phyloP scores from a whole-genome alignment of 768 basidiomycete genomes.

The Boletellus ananas region DNA sequence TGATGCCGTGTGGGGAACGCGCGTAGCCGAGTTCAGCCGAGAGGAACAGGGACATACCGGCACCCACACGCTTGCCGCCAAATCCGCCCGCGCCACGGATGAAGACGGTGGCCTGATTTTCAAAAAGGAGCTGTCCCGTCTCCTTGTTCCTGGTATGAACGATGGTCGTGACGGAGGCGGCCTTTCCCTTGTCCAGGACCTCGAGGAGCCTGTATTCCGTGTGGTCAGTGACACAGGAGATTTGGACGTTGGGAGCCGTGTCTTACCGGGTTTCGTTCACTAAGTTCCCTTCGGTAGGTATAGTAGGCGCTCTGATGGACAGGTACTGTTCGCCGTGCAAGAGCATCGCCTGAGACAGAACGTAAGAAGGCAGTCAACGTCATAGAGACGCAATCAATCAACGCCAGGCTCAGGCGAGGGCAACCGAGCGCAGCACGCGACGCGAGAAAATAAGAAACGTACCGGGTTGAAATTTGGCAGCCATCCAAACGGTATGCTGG shows the following conservation, averaged over 20 bases:
- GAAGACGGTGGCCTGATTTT: constrained; percentile 90
- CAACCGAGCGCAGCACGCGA: too few species aligned
- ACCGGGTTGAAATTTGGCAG: constrained; percentile 95
- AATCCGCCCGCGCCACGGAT: constrained; percentile 96
- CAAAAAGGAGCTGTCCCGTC: constrained; percentile 79
- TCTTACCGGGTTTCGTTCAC: constrained; percentile 65
- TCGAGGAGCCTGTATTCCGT: constrained; percentile 57
- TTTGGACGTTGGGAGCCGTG: background rate
- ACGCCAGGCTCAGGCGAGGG: background rate
- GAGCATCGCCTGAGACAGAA: constrained; percentile 70
- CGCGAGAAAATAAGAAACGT: constrained; percentile 19
- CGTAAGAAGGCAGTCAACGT: background rate
- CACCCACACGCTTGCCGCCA: constrained; percentile 83
- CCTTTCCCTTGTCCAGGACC: constrained; percentile 89
- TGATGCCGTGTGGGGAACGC: background rate
- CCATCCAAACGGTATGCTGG: constrained; percentile 71
- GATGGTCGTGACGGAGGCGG: constrained; percentile 79
- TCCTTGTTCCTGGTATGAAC: constrained; percentile 77
- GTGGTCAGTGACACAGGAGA: constrained; percentile 6
- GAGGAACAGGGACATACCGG: constrained; percentile 45
- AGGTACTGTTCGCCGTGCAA: constrained; percentile 97
- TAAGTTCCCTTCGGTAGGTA: constrained; percentile 81
- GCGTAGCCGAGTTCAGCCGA: constrained; percentile 3
- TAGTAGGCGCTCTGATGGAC: constrained; percentile 68
- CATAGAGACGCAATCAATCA: background rate